Conservation (phyloP, 805 yeast species). For the Brettanomyces anomalus region DNA sequence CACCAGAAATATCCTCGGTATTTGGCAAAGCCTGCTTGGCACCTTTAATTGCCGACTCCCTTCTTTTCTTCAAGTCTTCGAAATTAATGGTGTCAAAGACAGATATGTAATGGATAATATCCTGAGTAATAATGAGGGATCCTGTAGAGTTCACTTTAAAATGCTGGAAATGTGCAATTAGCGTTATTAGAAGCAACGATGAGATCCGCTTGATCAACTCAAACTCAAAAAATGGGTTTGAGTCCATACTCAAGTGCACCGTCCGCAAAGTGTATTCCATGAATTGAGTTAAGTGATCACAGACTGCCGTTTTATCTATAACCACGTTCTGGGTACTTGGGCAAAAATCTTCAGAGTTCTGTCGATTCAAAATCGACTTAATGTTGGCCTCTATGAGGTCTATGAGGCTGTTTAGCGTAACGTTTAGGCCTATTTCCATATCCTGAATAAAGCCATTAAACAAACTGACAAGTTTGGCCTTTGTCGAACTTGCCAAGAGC, state of each 20-base stretch:
- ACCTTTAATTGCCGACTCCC: constrained; percentile 1
- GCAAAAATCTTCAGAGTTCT: constrained; percentile 53
- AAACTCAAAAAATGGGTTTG: constrained; percentile 15
- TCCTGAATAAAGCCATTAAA: constrained; percentile 22
- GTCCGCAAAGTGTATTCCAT: constrained; percentile 28
- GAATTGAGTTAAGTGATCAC: constrained; percentile 52
- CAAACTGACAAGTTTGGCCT: constrained; percentile 10
- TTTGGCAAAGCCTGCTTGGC: constrained; percentile 11
- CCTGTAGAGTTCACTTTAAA: constrained; percentile 75
- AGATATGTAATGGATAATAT: constrained; percentile 64
- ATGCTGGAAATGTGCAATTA: constrained; percentile 67
- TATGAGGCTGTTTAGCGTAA: constrained; percentile 51
- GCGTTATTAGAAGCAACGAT: constrained; percentile 32
- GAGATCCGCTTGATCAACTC: constrained; percentile 16
- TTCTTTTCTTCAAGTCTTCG: not conserved
- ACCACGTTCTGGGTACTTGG: constrained; percentile 16
- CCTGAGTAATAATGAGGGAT: constrained; percentile 74
- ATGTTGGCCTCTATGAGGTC: constrained; percentile 45
- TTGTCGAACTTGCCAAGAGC: constrained; percentile 26
- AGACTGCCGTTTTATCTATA: constrained; percentile 58
- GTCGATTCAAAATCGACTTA: constrained; percentile 44
- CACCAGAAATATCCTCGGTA: constrained; percentile 22
- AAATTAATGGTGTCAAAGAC: constrained; percentile 15
- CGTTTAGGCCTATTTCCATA: constrained; percentile 53
- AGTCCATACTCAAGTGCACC: constrained; percentile 25